Conservation (phyloP, 306 rosid genomes). For the Dalbergia cultrata region DNA sequence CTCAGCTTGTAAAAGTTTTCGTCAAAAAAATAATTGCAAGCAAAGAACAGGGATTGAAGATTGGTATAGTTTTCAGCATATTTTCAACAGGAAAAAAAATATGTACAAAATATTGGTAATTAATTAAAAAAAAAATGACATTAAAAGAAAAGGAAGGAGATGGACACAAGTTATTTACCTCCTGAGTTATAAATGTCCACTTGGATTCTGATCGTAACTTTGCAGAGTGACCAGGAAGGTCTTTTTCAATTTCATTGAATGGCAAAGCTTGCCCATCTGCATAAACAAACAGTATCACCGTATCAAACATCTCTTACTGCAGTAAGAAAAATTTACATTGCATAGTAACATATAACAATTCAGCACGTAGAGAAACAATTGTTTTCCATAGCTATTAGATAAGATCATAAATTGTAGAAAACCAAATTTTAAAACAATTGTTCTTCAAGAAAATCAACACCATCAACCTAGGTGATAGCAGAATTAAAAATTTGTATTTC, state of each 20-base stretch:
- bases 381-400: background rate
- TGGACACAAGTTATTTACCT: conserved; percentile 55
- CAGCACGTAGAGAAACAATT: conserved; percentile 16
- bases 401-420: conserved; percentile 1
- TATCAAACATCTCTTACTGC: conserved; percentile 21
- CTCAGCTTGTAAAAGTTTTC: background rate
- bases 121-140: background rate
- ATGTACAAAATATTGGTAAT: background rate
- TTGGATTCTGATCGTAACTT: conserved; percentile 71
- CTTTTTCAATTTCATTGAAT: conserved; percentile 66
- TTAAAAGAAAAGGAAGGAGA: background rate
- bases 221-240: conserved; percentile 69
- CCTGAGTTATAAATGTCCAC: conserved; percentile 90
- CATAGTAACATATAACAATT: background rate
- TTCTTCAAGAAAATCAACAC: conserved; percentile 9
- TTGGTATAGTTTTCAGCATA: background rate
- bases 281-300: conserved; percentile 31
- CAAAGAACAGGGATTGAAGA: background rate
- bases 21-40: background rate
- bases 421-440: background rate
- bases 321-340: background rate
- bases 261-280: conserved; percentile 74
- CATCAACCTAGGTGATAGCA: background rate
- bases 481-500: background rate
- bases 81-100: conserved; percentile 4